These are phyloP conservation scores for Leccinum disarticulatum DNA, from an alignment of 768 basidiomycete genomes.

Conservation along the genomic window DNA sequence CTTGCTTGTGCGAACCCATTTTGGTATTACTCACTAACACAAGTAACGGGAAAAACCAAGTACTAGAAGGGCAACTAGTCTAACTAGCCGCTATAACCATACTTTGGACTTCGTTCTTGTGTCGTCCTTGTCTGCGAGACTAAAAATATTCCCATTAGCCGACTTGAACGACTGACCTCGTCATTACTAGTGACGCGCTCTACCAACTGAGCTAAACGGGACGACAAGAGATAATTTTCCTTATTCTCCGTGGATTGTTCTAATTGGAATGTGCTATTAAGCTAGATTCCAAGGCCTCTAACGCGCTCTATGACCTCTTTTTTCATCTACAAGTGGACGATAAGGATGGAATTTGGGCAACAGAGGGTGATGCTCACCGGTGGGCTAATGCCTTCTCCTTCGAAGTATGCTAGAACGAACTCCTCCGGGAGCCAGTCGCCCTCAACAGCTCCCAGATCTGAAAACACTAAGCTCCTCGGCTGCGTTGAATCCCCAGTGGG, in stretches of 20 bases:
- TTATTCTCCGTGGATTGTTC: not conserved
- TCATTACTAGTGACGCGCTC: conserved; percentile 74
- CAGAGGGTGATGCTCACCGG: conserved; percentile 45
- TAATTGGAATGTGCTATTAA: not conserved
- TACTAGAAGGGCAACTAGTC: not conserved
- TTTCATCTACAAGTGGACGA: conserved; percentile 28
- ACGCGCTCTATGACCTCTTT: conserved; percentile 26
- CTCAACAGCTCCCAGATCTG: conserved; percentile 72
- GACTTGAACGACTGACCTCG: conserved; percentile 68
- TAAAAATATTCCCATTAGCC: conserved; percentile 44
- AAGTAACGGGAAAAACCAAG: no score
- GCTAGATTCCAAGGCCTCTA: conserved; percentile 20
- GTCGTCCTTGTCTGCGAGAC: not conserved
- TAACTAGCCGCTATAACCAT: no score
- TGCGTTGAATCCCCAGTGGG: conserved; percentile 45
- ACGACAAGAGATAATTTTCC: not conserved
- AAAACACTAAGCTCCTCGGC: conserved; percentile 58
- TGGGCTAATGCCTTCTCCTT: conserved; percentile 67
- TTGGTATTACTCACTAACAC: conserved; percentile 6
- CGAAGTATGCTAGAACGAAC: conserved; percentile 74
- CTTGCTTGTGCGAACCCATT: conserved; percentile 2
- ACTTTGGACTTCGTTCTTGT: no score
- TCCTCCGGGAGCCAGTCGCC: conserved; percentile 74
- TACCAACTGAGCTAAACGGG: conserved; percentile 47
- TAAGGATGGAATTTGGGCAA: not conserved